Evolutionary conservation across 768 basidiomycete species (phyloP), one percentile per base, ranked within the genome.

Genomic region (Agaricus bisporus): DNA sequence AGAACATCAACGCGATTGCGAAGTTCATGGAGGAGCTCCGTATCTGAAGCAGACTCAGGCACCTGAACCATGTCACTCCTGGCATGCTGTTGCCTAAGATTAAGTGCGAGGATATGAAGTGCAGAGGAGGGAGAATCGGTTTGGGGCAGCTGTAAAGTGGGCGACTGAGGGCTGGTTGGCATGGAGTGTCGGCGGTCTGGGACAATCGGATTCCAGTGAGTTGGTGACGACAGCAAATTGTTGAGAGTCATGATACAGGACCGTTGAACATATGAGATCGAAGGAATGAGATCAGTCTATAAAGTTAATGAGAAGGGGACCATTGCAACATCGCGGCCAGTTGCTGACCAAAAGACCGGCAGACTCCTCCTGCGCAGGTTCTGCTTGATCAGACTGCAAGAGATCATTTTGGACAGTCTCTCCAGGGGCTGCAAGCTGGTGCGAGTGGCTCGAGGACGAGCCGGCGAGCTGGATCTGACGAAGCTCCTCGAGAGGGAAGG

Each of bases 231-330:
- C 18, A 90, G 78, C 18, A 91, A 73, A 64, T 81, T 83, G 60
- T 83, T 81, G 44, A 92, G 71, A 2, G 86, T 86, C 73, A 82
- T 83, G 22, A 91, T 61, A 64, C 86, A 90, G 15, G 86, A 87
- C 55, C 75, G 78, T 60, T 89, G 84, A 29, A 91, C 86, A 51
- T 79, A 76, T 12, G 76, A 71, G 58, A 92, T 83, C n/a, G 88
- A 90, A 8, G 85, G 80, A 59, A 85, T 70, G 35, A 89, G 69
- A 58, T 86, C 82, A 56, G 73, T 75, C 80, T 86, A 28, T 52
- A 44, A 41, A 36, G 26, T 36, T 42, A 49, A 41, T 32, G 55
- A 29, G 59, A 43, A 49, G 22, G 55, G 41, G 15, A 18, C 35
- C 53, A 3, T 17, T 39, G 37, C 41, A 43, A 43, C 29, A 41